Evolutionary conservation across 257 asterid genomes (phyloP), one percentile per base, ranked within the genome.

Genomic region (Solanum chaucha): DNA sequence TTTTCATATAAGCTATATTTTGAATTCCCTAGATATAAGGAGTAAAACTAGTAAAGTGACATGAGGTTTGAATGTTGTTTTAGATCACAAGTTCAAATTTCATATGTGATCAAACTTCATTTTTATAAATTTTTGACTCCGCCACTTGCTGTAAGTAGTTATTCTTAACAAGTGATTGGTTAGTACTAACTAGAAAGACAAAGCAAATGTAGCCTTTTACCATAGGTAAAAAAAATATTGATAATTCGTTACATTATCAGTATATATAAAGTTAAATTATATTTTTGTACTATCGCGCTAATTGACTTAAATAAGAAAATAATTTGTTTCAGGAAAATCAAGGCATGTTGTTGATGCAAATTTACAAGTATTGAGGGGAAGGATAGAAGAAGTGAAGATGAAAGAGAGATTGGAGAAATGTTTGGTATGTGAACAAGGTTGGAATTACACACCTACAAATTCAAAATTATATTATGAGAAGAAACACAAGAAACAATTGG

Each of bases 331-430:
- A 90, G 97, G 92, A 71, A 88, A 87, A 87, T 88, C 92, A 82
- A 84, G 88, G 8, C 86, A 89, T 38, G 72, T 87, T 5, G 93
- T 91, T 35, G 97, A 95, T 36, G 86, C 87, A 40, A 92, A 90
- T 88, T 8, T 95, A 84, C n/a, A 78, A 36, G 81, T 92, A 5
- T 78, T 95, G 85, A 91, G 83, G 89, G 87, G 84, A 75, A 95
- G 95, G 70, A 89, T 95, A 67, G 92, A 89, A 82, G 91, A 88
- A 44, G 86, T 94, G n/a, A 89, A 87, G 87, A 89, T 71, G 0
- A 93, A 87, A 85, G 95, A 93, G 88, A 87, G 89, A 82, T 70
- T 93, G 9, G 93, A 91, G 59, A 91, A 91, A 44, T 88, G 95
- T 44, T 87, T 90, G 26, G 20, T 11, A 22, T 74, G 84, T 22